Conservation (phyloP, 192 early-diverging fungal genomes). For the Rhizophagus sp. region DNA sequence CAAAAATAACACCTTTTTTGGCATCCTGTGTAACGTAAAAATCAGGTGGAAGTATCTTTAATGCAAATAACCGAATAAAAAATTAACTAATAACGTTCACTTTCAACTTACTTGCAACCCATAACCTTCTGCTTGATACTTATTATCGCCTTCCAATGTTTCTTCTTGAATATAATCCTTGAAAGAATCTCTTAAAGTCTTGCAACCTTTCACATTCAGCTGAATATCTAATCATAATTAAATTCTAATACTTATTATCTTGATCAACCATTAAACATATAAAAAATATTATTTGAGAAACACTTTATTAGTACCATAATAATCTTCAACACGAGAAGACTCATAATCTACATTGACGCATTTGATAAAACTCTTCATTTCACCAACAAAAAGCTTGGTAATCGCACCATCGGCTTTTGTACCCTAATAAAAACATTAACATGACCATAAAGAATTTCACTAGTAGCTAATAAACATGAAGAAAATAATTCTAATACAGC, state of each 20-base stretch:
- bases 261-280: too few species aligned
- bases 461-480: background rate
- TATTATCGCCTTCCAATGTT: conserved; percentile 95
- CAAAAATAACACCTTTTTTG: conserved; percentile 95
- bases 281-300: background rate
- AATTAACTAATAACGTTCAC: background rate
- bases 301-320: conserved; percentile 65
- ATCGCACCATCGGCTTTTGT: conserved; percentile 93
- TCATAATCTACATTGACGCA: conserved; percentile 96
- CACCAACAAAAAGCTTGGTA: conserved; percentile 89
- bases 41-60: background rate
- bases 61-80: background rate
- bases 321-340: conserved; percentile 92
- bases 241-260: background rate
- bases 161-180: conserved; percentile 88
- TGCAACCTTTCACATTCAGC: conserved; percentile 95
- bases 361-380: conserved; percentile 97
- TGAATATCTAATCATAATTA: conserved; percentile 77
- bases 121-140: conserved; percentile 90
- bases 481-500: background rate
- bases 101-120: conserved; percentile 70
- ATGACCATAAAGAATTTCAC: background rate
- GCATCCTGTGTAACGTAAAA: conserved; percentile 59
- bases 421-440: conserved; percentile 42
- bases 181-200: conserved; percentile 86